phyloP scores from a whole-genome alignment of 441 rosid genomes.

The Bruguiera hainesii region DNA sequence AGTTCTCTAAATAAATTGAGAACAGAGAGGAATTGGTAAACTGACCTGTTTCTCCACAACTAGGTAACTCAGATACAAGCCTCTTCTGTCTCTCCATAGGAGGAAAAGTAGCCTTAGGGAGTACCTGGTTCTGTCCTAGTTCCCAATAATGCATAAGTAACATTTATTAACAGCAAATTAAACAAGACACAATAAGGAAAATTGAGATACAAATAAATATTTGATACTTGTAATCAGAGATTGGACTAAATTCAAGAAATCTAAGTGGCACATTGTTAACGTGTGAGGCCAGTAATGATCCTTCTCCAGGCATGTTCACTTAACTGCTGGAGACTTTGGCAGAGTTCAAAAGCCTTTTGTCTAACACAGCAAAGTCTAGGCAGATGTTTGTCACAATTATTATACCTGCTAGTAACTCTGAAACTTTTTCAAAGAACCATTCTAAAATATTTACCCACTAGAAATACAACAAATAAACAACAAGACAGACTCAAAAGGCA shows the following conservation, averaged over 20 bases:
- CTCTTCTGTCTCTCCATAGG: constrained; percentile 25
- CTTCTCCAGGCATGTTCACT: not conserved
- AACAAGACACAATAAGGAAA: constrained; percentile 10
- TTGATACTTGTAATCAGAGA: constrained; percentile 13
- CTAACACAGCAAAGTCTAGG: no score
- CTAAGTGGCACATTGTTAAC: no score
- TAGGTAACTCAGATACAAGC: constrained; percentile 18
- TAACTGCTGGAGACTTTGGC: not conserved
- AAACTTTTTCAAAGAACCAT: constrained; percentile 1
- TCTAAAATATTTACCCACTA: constrained; percentile 3
- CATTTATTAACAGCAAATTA: constrained; percentile 10
- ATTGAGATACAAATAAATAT: constrained; percentile 5
- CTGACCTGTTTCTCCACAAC: constrained; percentile 35
- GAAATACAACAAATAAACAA: constrained; percentile 6
- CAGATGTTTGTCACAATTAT: no score
- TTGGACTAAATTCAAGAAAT: constrained; percentile 4
- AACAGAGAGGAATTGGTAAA: not conserved
- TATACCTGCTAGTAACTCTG: not conserved
- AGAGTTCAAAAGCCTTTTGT: not conserved
- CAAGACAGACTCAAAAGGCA: constrained; percentile 1
- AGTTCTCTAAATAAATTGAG: constrained; percentile 6
- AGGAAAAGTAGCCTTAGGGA: constrained; percentile 31
- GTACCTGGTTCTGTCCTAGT: constrained; percentile 46
- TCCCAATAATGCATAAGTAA: constrained; percentile 16
- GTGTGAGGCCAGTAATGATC: not conserved